These are phyloP conservation scores for Komagataella phaffii DNA, from an alignment of 805 yeast genomes.

Conservation along the genomic window DNA sequence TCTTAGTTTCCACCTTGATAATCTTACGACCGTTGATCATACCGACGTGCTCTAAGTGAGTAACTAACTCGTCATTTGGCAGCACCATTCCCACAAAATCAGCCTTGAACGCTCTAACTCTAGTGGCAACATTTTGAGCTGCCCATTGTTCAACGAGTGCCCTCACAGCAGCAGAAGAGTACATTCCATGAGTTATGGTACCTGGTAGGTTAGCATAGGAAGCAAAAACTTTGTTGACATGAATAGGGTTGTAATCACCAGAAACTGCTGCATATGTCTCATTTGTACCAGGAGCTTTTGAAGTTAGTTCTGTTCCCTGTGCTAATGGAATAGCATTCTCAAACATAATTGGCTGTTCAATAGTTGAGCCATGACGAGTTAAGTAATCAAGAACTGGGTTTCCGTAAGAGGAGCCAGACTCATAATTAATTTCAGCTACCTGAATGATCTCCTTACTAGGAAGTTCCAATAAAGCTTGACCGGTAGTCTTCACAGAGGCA, in stretches of 20 bases:
- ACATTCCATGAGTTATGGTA: constrained; percentile 99
- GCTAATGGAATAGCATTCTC: constrained; percentile 85
- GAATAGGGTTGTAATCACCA: constrained; percentile 97
- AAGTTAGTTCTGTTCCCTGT: constrained; percentile 42
- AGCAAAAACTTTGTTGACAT: constrained; percentile 91
- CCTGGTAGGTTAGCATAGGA: constrained; percentile 90
- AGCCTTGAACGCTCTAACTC: constrained; percentile 91
- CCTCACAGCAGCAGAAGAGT: constrained; percentile 90
- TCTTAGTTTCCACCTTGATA: constrained; percentile 80
- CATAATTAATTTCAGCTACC: constrained; percentile 74
- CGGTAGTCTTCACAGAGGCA: constrained; percentile 70
- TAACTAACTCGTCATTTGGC: constrained; percentile 83
- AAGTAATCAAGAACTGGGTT: constrained; percentile 95
- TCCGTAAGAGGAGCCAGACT: constrained; percentile 88
- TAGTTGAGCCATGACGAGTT: constrained; percentile 79
- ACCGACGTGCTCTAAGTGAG: constrained; percentile 89
- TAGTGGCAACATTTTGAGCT: constrained; percentile 89
- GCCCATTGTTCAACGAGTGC: constrained; percentile 96
- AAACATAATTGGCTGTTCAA: constrained; percentile 86
- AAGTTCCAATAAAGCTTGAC: constrained; percentile 76
- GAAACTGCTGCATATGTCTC: constrained; percentile 96
- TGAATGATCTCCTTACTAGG: constrained; percentile 84
- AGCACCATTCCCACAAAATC: constrained; percentile 93
- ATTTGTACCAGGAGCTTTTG: constrained; percentile 89
- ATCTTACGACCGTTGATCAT: constrained; percentile 99